phyloP scores from a whole-genome alignment of 2,329 filamentous ascomycete genomes.

The Ophiostoma himal-ulmi region DNA sequence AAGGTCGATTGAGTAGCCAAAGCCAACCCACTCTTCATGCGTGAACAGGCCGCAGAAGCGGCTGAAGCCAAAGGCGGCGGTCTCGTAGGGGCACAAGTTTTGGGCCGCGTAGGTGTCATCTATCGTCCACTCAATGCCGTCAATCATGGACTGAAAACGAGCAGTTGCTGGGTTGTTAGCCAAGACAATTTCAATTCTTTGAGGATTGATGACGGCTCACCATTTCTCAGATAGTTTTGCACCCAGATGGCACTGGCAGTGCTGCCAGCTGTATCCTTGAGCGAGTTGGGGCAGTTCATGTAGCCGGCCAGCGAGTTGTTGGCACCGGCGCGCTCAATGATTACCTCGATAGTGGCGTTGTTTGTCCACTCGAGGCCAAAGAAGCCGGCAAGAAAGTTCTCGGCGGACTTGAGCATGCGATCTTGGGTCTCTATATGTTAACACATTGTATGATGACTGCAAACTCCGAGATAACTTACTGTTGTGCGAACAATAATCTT shows the following conservation, averaged over 20 bases:
- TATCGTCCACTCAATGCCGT: slow-evolving; percentile 57
- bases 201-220: slow-evolving; percentile 29
- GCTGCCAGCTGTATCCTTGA: slow-evolving; percentile 45
- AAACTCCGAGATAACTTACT: slow-evolving; percentile 30
- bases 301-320: slow-evolving; percentile 69
- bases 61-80: slow-evolving; percentile 68
- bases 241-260: slow-evolving; percentile 56
- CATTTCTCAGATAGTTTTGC: slow-evolving; percentile 57
- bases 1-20: slow-evolving; percentile 66
- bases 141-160: slow-evolving; percentile 51
- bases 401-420: slow-evolving; percentile 69
- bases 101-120: slow-evolving; percentile 62
- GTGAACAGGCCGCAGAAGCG: slow-evolving; percentile 70
- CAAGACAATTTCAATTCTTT: background rate
- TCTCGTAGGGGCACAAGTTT: slow-evolving; percentile 71
- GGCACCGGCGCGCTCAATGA: slow-evolving; percentile 57
- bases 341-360: slow-evolving; percentile 65
- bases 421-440: slow-evolving; percentile 52
- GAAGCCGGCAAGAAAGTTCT: slow-evolving; percentile 74
- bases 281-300: slow-evolving; percentile 58
- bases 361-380: slow-evolving; percentile 69
- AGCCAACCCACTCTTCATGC: slow-evolving; percentile 66
- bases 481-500: slow-evolving; percentile 71
- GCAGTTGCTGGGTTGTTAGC: slow-evolving; percentile 43
- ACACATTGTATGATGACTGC: background rate